Percentiles rank a stretch among this genome's conserved stretches.
phyloP scores from a whole-genome alignment of 1,284 basidiomycete genomes.

The Papiliotrema laurentii region DNA sequence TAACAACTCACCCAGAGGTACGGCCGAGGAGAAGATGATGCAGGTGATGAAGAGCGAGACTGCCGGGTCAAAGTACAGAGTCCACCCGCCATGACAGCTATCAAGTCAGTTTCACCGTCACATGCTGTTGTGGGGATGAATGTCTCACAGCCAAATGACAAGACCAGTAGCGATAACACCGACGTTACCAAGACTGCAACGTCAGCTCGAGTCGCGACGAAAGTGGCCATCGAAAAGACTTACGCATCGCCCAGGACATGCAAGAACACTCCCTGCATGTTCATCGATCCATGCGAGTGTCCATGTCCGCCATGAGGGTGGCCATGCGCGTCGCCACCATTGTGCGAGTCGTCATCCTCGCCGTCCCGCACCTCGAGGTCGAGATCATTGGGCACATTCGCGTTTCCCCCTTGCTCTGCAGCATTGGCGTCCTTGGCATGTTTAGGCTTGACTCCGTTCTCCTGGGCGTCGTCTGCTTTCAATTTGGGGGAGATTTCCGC shows the following conservation, averaged over 20 bases:
- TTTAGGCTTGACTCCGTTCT: constrained; percentile 17
- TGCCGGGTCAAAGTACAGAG: constrained; percentile 87
- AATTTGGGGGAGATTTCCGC: no score
- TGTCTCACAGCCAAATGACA: constrained; percentile 76
- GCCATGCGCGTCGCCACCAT: constrained; percentile 18
- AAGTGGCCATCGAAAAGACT: constrained; percentile 14
- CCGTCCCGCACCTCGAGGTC: constrained; percentile 26
- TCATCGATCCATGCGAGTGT: constrained; percentile 79
- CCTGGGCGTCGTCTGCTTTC: constrained; percentile 20
- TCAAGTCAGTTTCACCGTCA: neutral
- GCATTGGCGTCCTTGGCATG: constrained; percentile 20
- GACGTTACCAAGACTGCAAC: constrained; percentile 74
- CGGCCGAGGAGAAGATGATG: constrained; percentile 93
- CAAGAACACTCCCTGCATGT: constrained; percentile 90
- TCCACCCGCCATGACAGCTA: constrained; percentile 50
- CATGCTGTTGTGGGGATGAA: no score
- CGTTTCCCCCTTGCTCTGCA: constrained; percentile 24
- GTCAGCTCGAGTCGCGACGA: neutral
- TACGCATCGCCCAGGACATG: constrained; percentile 93
- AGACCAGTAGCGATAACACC: constrained; percentile 95
- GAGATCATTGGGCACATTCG: constrained; percentile 23
- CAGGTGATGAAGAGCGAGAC: constrained; percentile 92
- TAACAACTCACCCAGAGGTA: constrained; percentile 71
- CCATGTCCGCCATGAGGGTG: constrained; percentile 41
- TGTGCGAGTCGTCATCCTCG: constrained; percentile 18